These are phyloP conservation scores for Pichia nakasei DNA, from an alignment of 805 yeast genomes.

Conservation along the genomic window DNA sequence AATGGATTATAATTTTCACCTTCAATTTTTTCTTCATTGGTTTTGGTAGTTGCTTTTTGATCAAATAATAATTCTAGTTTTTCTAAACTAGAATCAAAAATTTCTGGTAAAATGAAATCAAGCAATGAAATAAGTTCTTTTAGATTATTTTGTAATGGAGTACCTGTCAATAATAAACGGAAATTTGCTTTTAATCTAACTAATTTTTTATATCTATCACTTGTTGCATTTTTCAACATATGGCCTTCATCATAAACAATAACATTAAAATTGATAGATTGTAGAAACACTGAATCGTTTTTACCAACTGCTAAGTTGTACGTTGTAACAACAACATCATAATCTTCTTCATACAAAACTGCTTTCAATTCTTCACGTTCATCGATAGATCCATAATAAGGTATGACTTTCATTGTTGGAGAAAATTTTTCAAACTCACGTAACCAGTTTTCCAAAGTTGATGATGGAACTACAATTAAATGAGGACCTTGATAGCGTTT, in stretches of 20 bases:
- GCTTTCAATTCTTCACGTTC: conserved; percentile 83
- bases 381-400: conserved; percentile 82
- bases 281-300: conserved; percentile 71
- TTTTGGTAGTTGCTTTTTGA: conserved; percentile 70
- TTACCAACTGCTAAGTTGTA: conserved; percentile 82
- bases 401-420: conserved; percentile 74
- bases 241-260: conserved; percentile 98
- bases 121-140: conserved; percentile 83
- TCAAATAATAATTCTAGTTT: conserved; percentile 77
- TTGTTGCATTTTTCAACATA: conserved; percentile 80
- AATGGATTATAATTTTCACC: conserved; percentile 62
- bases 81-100: conserved; percentile 74
- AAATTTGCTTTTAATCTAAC: conserved; percentile 82
- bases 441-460: conserved; percentile 95
- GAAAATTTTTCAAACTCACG: conserved; percentile 88
- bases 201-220: conserved; percentile 80
- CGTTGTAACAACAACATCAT: conserved; percentile 90
- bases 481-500: conserved; percentile 63
- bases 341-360: conserved; percentile 48
- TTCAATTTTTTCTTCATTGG: conserved; percentile 27
- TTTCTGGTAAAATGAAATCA: conserved; percentile 80
- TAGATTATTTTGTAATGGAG: conserved; percentile 91
- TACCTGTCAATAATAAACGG: conserved; percentile 85
- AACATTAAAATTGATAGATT: conserved; percentile 68
- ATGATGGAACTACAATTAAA: conserved; percentile 89